Evolutionary conservation across 345 rosid species (phyloP).

Genomic region (Balakata baccata): DNA sequence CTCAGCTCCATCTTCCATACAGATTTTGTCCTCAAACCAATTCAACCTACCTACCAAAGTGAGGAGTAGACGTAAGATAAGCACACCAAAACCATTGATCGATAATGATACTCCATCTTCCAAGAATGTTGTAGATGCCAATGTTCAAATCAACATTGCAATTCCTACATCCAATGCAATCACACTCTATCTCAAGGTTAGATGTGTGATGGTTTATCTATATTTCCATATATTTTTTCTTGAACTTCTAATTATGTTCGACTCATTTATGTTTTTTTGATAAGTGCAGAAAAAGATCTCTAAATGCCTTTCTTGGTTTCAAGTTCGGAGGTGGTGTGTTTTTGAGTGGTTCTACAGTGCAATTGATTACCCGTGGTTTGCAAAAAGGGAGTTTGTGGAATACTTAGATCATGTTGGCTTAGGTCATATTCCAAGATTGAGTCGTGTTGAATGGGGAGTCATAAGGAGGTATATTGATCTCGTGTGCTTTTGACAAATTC

Average conservation of each 20-base stretch:
- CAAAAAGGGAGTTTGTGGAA: constrained; percentile 89
- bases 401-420: constrained; percentile 93
- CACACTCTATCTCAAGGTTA: constrained; percentile 41
- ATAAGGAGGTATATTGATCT: constrained; percentile 67
- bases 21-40: constrained; percentile 34
- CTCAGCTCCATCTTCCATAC: constrained; percentile 42
- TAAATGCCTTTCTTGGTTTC: constrained; percentile 53
- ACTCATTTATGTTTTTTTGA: constrained; percentile 20
- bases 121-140: constrained; percentile 36
- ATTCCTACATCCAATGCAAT: constrained; percentile 31
- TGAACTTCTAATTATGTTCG: constrained; percentile 20
- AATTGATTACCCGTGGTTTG: constrained; percentile 96
- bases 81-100: constrained; percentile 36
- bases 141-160: constrained; percentile 31
- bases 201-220: constrained; percentile 4
- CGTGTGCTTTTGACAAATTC: constrained; percentile 2
- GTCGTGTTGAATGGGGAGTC: constrained; percentile 98
- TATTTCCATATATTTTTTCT: constrained; percentile 21
- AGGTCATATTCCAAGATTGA: constrained; percentile 88
- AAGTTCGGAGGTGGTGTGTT: constrained; percentile 82
- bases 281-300: constrained; percentile 66
- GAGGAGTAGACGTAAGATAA: constrained; percentile 66
- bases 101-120: constrained; percentile 34
- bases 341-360: constrained; percentile 98
- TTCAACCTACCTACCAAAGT: constrained; percentile 61